Evolutionary conservation across 169 alveolate species (phyloP).

Genomic region (Perkinsus marinus): DNA sequence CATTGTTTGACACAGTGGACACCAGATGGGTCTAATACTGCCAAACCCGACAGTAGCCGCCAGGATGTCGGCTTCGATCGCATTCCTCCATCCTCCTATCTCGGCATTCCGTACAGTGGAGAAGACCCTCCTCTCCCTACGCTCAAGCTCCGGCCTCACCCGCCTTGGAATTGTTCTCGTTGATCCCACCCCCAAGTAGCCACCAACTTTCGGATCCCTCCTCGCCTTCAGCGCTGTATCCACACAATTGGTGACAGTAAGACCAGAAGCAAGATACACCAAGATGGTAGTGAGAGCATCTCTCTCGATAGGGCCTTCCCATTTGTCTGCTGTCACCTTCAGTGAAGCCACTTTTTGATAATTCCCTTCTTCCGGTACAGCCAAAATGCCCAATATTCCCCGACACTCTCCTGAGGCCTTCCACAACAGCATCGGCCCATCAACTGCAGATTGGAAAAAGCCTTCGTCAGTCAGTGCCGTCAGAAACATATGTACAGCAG

Average conservation of each 20-base stretch:
- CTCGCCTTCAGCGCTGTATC: neutral
- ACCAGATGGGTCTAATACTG: neutral
- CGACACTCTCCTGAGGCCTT: neutral
- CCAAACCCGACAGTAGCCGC: neutral
- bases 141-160: neutral
- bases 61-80: neutral
- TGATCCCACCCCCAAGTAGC: neutral
- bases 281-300: neutral
- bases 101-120: neutral
- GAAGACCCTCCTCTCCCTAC: neutral
- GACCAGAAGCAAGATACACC: neutral
- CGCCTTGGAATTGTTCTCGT: neutral
- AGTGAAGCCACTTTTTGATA: neutral
- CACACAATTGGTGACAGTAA: neutral
- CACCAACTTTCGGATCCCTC: neutral
- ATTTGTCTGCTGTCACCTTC: neutral
- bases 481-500: neutral
- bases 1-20: neutral
- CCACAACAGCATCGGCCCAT: neutral
- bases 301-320: neutral
- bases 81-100: neutral
- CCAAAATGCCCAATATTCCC: neutral
- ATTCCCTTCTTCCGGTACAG: neutral
- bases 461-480: neutral
- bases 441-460: neutral